Base-by-base conservation (phyloP, 106 monocot genomes). In the Dendrobium officinale region DNA sequence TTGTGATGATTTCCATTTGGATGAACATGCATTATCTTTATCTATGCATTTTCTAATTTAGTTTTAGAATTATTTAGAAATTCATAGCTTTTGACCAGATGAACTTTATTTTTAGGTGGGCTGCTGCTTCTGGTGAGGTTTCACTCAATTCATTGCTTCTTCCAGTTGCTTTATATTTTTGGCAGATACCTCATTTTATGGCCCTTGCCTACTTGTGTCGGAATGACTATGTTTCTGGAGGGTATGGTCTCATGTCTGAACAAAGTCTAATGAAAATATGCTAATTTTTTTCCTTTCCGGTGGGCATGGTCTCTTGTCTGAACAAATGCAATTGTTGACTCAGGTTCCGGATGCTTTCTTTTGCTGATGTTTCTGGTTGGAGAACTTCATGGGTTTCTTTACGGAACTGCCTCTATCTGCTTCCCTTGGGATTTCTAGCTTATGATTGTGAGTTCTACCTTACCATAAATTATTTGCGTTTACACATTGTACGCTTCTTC, bases 121-220 rank as follows among this genome's bases (percentile, higher is more conserved):
- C 84, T 41, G 98, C 95, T 55, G 92, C 95, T 81, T 83, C 88
- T 49, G 89, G 90, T 85, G 94, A 93, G 54, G 19, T 99, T 75
- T 87, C 98, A 48, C 77, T 93, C 27, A 90, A 90, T 58, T 85
- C 95, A 41, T 85, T 95, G 89, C 88, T 99, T 79, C 93, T 99
- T 88, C 95, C 98, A 73, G 93, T 91, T 59, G 95, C 95, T 75
- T 80, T 99, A 67, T 99, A 99, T 81, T 99, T 90, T 86, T 99
- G 95, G 98, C 98, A 99, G 80, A 87, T 99, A 78, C 98, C 98
- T 17, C 98, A 99, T 88, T 99, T 99, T 78, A 93, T 99, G 95
- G 91, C 98, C 77, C 95, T 99, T 84, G 98, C 98, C 1, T 95
- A 95, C 79, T 81, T 99, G 75, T 99, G 98, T 83, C 95, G 98